Evolutionary conservation across 305 asterid species (phyloP).

Genomic region (Petunia hybrid): DNA sequence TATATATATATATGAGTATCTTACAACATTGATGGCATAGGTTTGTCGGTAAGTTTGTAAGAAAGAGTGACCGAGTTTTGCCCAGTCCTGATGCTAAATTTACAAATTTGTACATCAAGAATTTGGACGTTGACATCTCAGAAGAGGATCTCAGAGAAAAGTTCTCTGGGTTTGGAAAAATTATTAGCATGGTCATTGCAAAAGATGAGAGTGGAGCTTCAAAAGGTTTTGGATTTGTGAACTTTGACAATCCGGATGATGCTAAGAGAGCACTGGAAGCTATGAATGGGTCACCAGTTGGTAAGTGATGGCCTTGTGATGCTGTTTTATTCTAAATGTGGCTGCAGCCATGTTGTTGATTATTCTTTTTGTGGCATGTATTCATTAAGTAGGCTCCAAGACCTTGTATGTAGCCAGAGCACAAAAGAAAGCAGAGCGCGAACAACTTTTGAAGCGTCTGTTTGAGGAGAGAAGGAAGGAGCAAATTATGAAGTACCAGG

Average conservation of each 20-base stretch:
- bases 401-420: constrained; percentile 78
- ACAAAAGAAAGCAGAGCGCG: constrained; percentile 87
- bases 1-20: neutral
- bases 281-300: constrained; percentile 68
- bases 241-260: constrained; percentile 74
- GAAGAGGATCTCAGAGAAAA: constrained; percentile 69
- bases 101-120: constrained; percentile 81
- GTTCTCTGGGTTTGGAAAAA: constrained; percentile 70
- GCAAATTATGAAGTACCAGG: constrained; percentile 72
- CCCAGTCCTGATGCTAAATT: constrained; percentile 65
- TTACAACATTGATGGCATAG: constrained; percentile 44
- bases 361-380: neutral
- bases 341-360: neutral
- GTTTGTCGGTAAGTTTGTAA: constrained; percentile 81
- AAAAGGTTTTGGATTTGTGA: constrained; percentile 89
- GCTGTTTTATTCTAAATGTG: constrained; percentile 12
- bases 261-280: constrained; percentile 78
- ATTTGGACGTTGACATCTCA: constrained; percentile 65
- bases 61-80: constrained; percentile 62
- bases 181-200: constrained; percentile 66
- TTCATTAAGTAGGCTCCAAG: constrained; percentile 65
- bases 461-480: constrained; percentile 82
- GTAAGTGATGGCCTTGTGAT: constrained; percentile 44
- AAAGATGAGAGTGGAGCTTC: constrained; percentile 75
- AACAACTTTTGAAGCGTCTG: constrained; percentile 63